These are phyloP conservation scores for Cytospora chrysosperma DNA, from an alignment of 2,329 filamentous ascomycete species.

Conservation along the genomic window DNA sequence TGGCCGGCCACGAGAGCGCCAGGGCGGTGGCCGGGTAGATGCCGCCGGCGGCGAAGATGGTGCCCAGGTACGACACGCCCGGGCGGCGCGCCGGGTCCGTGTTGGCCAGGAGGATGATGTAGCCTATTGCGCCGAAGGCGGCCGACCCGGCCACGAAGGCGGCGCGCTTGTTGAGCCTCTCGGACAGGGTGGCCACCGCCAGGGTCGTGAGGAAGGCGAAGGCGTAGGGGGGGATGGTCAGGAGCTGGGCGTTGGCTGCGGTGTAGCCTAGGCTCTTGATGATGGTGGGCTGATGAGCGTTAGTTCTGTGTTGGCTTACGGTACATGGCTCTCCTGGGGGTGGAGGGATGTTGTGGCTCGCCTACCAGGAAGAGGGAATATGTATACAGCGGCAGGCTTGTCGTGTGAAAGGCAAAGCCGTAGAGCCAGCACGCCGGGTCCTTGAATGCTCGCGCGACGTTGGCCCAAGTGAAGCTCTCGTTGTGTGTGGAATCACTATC, in stretches of 20 bases:
- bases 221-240: slow-evolving; percentile 64
- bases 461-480: slow-evolving; percentile 67
- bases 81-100: slow-evolving; percentile 46
- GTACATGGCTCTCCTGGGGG: too few species aligned
- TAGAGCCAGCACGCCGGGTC: slow-evolving; percentile 75
- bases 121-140: slow-evolving; percentile 59
- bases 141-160: slow-evolving; percentile 63
- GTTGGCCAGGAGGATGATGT: slow-evolving; percentile 58
- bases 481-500: slow-evolving; percentile 69
- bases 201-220: slow-evolving; percentile 62
- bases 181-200: slow-evolving; percentile 57
- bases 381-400: slow-evolving; percentile 62
- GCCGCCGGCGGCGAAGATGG: slow-evolving; percentile 63
- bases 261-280: slow-evolving; percentile 54
- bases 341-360: background rate
- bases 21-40: slow-evolving; percentile 67
- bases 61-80: slow-evolving; percentile 59
- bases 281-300: slow-evolving; percentile 45
- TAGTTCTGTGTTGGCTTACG: background rate
- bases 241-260: slow-evolving; percentile 53
- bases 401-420: slow-evolving; percentile 68
- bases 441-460: slow-evolving; percentile 61
- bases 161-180: slow-evolving; percentile 55
- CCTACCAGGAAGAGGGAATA: slow-evolving; percentile 54
- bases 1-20: slow-evolving; percentile 67